A percentile compares a stretch with the other conserved stretches of the same genome.
Evolutionary conservation across 164 flowering plant genomes (phyloP).

Genomic region (Berberis vulgaris): DNA sequence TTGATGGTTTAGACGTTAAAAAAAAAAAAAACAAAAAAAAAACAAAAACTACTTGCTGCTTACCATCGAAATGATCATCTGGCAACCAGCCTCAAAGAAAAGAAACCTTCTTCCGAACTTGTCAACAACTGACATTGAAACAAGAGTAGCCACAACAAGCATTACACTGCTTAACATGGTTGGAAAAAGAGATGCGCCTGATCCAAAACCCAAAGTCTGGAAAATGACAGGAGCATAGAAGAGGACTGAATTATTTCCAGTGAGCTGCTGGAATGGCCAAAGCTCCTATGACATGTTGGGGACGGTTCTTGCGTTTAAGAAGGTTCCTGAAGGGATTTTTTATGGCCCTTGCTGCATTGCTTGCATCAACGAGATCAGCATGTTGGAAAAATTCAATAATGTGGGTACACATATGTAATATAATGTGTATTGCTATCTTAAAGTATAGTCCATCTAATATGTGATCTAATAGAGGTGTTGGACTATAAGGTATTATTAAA

Average conservation of each 20-base stretch:
- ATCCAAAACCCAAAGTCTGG: conserved; percentile 74
- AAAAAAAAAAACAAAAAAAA: no score
- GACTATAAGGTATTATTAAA: no score
- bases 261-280: conserved; percentile 83
- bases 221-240: conserved; percentile 93
- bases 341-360: conserved; percentile 52
- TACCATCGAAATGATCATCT: conserved; percentile 75
- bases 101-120: conserved; percentile 71
- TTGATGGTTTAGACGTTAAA: not conserved
- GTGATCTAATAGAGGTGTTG: no score
- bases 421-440: no score
- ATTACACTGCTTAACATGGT: conserved; percentile 55
- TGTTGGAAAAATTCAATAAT: no score
- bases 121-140: conserved; percentile 74
- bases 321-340: conserved; percentile 77
- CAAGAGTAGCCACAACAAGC: conserved; percentile 58
- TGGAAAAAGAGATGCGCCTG: conserved; percentile 53
- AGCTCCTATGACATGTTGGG: conserved; percentile 70
- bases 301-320: conserved; percentile 51
- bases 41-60: not conserved
- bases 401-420: no score
- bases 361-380: conserved; percentile 68
- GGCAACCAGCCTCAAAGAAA: conserved; percentile 73
- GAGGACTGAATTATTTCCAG: conserved; percentile 84
- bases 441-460: no score